phyloP scores from a whole-genome alignment of 179 eudicot genomes.

The Silene vulgaris region DNA sequence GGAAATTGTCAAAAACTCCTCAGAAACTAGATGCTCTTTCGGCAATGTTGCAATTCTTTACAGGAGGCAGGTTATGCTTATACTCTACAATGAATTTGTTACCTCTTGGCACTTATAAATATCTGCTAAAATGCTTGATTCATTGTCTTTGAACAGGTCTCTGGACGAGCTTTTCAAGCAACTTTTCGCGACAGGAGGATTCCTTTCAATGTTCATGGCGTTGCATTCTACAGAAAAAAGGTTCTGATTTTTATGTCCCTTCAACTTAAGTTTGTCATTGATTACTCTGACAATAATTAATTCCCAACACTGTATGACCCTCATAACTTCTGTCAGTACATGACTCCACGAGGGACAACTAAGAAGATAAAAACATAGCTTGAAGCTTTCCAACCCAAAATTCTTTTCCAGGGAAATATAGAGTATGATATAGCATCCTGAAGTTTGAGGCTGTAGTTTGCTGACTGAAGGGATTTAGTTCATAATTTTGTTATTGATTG shows the following conservation, averaged over 20 bases:
- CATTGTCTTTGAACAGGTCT: conserved; percentile 42
- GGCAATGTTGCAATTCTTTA: conserved; percentile 80
- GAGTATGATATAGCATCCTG: background rate
- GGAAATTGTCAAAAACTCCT: conserved; percentile 50
- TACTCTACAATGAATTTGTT: conserved; percentile 12
- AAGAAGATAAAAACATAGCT: background rate
- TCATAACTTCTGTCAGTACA: too few relatives aligned
- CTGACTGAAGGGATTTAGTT: too few relatives aligned
- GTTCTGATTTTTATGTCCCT: conserved; percentile 28
- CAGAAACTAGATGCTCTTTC: conserved; percentile 47
- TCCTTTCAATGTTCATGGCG: conserved; percentile 89
- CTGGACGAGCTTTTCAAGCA: conserved; percentile 75
- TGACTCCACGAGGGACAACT: background rate
- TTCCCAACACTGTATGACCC: background rate
- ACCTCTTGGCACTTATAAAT: background rate
- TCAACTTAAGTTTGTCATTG: background rate
- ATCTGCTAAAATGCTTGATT: conserved; percentile 13
- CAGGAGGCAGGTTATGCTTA: conserved; percentile 74
- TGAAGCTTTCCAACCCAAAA: background rate
- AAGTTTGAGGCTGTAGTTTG: background rate
- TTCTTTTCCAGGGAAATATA: background rate
- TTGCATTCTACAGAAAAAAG: conserved; percentile 93
- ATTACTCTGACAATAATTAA: background rate
- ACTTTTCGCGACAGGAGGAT: conserved; percentile 72
- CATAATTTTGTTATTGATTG: too few relatives aligned